Percentiles rank a stretch among this genome's conserved stretches.
Evolutionary conservation across 163 green algal species (phyloP).

Genomic region (Prototheca wickerhamii): DNA sequence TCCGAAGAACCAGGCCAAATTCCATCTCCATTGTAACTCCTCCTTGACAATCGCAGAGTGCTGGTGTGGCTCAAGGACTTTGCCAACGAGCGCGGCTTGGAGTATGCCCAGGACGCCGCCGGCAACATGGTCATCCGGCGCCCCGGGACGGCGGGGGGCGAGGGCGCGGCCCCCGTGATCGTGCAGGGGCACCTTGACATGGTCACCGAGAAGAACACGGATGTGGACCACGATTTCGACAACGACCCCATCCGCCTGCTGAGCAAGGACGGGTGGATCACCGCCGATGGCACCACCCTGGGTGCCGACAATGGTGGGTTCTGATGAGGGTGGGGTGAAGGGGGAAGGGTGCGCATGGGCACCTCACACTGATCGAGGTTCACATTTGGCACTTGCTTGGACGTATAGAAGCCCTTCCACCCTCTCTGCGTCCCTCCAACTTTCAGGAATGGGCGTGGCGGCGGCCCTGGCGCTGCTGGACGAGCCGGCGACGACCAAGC

Average conservation of each 20-base stretch:
- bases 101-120: slow-evolving; percentile 41
- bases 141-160: slow-evolving; percentile 45
- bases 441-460: slow-evolving; percentile 45
- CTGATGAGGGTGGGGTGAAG: neutral
- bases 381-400: no score
- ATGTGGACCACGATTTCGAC: slow-evolving; percentile 52
- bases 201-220: slow-evolving; percentile 62
- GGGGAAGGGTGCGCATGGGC: neutral
- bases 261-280: slow-evolving; percentile 31
- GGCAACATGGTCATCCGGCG: slow-evolving; percentile 60
- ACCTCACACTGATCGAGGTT: no score
- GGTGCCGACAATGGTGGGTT: slow-evolving; percentile 70
- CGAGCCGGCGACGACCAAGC: slow-evolving; percentile 25
- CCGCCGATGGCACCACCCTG: slow-evolving; percentile 57
- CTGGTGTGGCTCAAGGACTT: slow-evolving; percentile 45
- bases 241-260: slow-evolving; percentile 44
- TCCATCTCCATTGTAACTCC: neutral
- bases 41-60: slow-evolving; percentile 22
- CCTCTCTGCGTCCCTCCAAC: neutral
- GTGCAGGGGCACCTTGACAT: slow-evolving; percentile 77
- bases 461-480: slow-evolving; percentile 59
- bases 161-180: slow-evolving; percentile 46
- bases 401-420: neutral
- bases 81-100: slow-evolving; percentile 34
- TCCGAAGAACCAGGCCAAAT: no score